Base-by-base conservation (phyloP, 1,284 basidiomycete genomes). In the Grifola frondosa region DNA sequence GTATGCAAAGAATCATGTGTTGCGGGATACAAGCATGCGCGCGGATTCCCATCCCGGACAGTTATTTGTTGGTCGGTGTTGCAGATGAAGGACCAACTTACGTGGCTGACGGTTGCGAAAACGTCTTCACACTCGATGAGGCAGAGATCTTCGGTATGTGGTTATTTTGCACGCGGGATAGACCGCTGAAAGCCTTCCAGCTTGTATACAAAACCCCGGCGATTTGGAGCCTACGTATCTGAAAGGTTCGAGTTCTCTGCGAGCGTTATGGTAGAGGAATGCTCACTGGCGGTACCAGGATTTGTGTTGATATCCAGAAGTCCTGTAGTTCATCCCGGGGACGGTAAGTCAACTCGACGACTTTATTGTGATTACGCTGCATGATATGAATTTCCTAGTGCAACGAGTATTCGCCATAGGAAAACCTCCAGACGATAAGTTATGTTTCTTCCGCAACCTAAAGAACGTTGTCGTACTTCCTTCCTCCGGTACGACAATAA, bases 381-480 rank as follows among this genome's bases (percentile, higher is more conserved):
- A n/a, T n/a, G n/a, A n/a, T n/a, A n/a, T n/a, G n/a, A n/a, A n/a
- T 22, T 1, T 2, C 32, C 54, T 49, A 81, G 86, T 88, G 1
- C 83, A 86, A 66, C 71, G 79, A 36, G 85, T 88, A 1, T 71
- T 66, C 44, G 87, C 87, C 1, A 80, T 90, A 36, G 87, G 87
- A 4, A 71, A 76, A 55, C 86, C 87, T 1, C 85, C 84, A 1
- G 60, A 62, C 20, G 74, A 69, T 29, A 67, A 67, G 56, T 47
- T 76, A 9, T 87, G 83, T 57, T 62, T 80, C 33, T 88, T 88
- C 60, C 59, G 69, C 4, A 67, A 80, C 42, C 57, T 88, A 48
- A 78, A 74, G 53, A 90, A 90, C 56, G 79, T 82, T 9, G 81
- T 90, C 2, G 86, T 90, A 2, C 75, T 91, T 47, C 75, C 88